These are phyloP conservation scores for Penicillium sp. DNA, from an alignment of 2,329 filamentous ascomycete genomes.

Conservation along the genomic window DNA sequence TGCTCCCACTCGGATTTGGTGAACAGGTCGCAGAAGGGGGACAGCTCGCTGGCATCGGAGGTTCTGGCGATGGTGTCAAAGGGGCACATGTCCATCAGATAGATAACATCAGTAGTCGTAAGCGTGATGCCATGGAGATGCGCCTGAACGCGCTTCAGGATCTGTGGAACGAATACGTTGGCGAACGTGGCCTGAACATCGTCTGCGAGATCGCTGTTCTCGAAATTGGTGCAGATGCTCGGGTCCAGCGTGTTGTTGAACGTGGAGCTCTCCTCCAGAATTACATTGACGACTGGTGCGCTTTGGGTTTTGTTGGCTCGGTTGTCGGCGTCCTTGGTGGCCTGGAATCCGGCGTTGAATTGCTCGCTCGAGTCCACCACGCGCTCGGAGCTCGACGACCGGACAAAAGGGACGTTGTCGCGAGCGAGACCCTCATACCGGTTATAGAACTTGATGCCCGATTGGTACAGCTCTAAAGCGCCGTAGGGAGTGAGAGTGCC, in stretches of 20 bases:
- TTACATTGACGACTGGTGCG: constrained; percentile 57
- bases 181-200: constrained; percentile 57
- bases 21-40: constrained; percentile 74
- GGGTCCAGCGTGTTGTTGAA: constrained; percentile 82
- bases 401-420: constrained; percentile 62
- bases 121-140: constrained; percentile 67
- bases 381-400: constrained; percentile 64
- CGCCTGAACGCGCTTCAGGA: constrained; percentile 64
- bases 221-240: constrained; percentile 67
- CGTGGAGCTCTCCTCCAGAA: constrained; percentile 60
- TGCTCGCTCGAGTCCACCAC: constrained; percentile 71
- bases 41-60: constrained; percentile 51
- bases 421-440: constrained; percentile 64
- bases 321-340: constrained; percentile 46
- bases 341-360: constrained; percentile 71
- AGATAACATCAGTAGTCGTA: constrained; percentile 58
- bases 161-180: constrained; percentile 60
- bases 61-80: constrained; percentile 66
- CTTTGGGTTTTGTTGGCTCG: constrained; percentile 37
- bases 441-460: constrained; percentile 70
- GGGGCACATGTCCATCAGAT: constrained; percentile 83
- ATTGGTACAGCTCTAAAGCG: constrained; percentile 66
- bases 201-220: constrained; percentile 47
- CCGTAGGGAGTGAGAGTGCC: constrained; percentile 69
- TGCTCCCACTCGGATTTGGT: constrained; percentile 67